Conservation (phyloP, 345 rosid genomes). For the Clausena lansium region DNA sequence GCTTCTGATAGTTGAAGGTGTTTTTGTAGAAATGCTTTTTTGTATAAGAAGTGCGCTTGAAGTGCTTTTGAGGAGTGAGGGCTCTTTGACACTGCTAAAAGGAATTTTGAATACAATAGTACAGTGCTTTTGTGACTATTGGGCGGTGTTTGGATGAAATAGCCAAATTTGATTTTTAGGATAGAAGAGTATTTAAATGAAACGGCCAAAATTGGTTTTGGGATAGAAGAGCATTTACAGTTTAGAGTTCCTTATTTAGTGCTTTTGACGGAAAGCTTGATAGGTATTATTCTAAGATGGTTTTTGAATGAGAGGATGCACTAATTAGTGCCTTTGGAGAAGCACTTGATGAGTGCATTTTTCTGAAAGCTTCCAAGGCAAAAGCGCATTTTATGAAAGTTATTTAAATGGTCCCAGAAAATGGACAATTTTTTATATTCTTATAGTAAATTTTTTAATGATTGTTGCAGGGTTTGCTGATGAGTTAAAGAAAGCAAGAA, state of each 20-base stretch:
- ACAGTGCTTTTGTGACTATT: not conserved
- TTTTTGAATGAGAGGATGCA: not conserved
- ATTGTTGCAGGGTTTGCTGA: slow-evolving; percentile 61
- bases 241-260: too few species aligned
- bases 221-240: too few species aligned
- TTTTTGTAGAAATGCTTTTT: too few species aligned
- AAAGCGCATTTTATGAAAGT: not conserved
- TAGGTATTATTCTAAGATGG: too few species aligned
- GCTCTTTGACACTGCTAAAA: not conserved
- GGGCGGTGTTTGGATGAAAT: not conserved
- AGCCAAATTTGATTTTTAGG: not conserved
- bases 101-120: not conserved
- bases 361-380: not conserved
- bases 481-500: slow-evolving; percentile 67
- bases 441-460: not conserved
- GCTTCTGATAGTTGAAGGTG: not conserved
- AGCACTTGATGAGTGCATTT: not conserved
- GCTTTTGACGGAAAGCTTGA: too few species aligned
- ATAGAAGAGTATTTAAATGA: not conserved
- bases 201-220: too few species aligned
- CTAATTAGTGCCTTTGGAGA: not conserved
- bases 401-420: not conserved
- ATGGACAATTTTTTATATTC: not conserved
- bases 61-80: too few species aligned
- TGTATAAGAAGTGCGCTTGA: too few species aligned